phyloP scores from a whole-genome alignment of 805 yeast species.

The Candida chauliodis region DNA sequence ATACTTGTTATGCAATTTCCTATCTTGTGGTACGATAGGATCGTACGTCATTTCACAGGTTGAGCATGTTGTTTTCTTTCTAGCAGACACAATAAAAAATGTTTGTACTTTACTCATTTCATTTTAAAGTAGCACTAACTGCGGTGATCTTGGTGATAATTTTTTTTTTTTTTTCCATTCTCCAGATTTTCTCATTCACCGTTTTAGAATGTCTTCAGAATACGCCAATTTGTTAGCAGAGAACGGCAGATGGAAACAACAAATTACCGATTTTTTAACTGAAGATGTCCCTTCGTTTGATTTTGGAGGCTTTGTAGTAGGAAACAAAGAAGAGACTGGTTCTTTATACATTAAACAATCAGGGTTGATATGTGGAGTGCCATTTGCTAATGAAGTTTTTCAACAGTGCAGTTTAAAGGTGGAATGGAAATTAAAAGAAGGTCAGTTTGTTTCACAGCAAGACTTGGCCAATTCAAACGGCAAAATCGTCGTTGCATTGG shows the following conservation, averaged over 20 bases:
- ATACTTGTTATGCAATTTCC: conserved; percentile 46
- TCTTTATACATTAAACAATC: conserved; percentile 75
- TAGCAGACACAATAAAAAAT: conserved; percentile 13
- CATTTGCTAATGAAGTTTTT: conserved; percentile 85
- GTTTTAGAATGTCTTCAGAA: conserved; percentile 10
- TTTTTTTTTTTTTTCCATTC: background rate
- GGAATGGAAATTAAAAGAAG: conserved; percentile 75
- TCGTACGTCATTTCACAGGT: conserved; percentile 55
- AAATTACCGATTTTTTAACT: conserved; percentile 67
- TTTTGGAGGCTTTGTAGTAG: conserved; percentile 95
- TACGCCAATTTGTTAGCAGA: conserved; percentile 62
- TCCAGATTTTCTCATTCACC: background rate
- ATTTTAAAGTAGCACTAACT: too few species aligned
- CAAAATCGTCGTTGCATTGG: conserved; percentile 65
- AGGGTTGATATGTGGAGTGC: conserved; percentile 81
- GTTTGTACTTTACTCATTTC: conserved; percentile 15
- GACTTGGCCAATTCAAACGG: conserved; percentile 49
- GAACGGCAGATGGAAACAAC: conserved; percentile 78
- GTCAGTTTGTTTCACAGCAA: conserved; percentile 42
- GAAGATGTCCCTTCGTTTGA: conserved; percentile 95
- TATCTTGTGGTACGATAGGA: conserved; percentile 38
- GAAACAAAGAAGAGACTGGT: conserved; percentile 66
- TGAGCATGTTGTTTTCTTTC: conserved; percentile 32
- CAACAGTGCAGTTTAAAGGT: conserved; percentile 67
- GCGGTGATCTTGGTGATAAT: too few species aligned